Conservation (phyloP, 768 basidiomycete species). For the Panaeolus papilionaceus region DNA sequence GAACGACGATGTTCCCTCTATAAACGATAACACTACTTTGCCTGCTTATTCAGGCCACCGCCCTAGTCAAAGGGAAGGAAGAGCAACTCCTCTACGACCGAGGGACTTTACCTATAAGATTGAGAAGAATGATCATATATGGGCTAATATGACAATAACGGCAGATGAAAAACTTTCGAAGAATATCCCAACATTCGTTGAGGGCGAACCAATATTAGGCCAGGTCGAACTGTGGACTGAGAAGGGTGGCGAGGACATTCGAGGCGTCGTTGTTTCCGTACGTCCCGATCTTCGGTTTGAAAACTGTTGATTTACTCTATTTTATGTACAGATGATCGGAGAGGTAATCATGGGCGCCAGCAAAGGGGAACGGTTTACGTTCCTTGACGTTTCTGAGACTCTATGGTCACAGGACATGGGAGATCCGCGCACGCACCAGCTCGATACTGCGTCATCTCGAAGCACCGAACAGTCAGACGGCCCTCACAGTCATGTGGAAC, state of each 20-base stretch:
- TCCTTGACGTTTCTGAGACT: conserved; percentile 39
- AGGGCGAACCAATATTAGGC: conserved; percentile 42
- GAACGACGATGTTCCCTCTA: neutral
- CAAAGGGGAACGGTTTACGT: conserved; percentile 37
- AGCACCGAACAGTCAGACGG: conserved; percentile 4
- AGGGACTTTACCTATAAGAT: conserved; percentile 37
- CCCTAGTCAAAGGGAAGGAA: neutral
- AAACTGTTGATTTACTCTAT: neutral
- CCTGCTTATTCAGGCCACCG: neutral
- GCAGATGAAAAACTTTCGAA: conserved; percentile 48
- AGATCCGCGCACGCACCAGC: conserved; percentile 29
- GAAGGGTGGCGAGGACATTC: conserved; percentile 47
- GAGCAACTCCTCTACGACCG: conserved; percentile 12
- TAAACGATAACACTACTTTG: neutral
- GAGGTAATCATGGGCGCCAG: conserved; percentile 46
- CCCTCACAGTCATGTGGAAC: neutral
- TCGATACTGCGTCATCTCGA: neutral
- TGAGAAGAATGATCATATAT: conserved; percentile 41
- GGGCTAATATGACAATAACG: conserved; percentile 52
- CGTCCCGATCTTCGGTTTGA: conserved; percentile 27
- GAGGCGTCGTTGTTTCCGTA: conserved; percentile 56
- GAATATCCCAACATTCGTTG: conserved; percentile 39
- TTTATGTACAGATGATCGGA: conserved; percentile 38
- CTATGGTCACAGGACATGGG: conserved; percentile 45
- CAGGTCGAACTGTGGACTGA: conserved; percentile 40